These are phyloP conservation scores for Triangularia verruculosa DNA, from an alignment of 2,329 filamentous ascomycete genomes.

Conservation along the genomic window DNA sequence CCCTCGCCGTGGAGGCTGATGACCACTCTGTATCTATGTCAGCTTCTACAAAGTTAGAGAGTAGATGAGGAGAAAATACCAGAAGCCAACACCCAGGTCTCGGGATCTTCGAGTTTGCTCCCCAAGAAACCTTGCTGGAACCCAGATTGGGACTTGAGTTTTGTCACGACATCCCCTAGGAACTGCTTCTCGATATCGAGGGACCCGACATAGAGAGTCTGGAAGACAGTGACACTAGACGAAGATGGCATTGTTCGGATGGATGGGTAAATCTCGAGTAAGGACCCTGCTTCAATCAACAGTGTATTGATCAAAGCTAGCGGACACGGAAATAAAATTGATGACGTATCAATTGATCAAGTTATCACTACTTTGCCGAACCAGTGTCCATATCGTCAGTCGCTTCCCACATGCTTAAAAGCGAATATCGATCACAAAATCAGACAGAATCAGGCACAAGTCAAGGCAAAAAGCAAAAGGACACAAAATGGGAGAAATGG, in stretches of 20 bases:
- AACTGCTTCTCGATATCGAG: neutral
- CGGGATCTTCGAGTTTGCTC: slow-evolving; percentile 18
- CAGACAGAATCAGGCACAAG: neutral
- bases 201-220: slow-evolving; percentile 4
- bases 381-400: neutral
- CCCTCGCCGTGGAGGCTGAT: slow-evolving; percentile 7
- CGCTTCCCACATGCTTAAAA: neutral
- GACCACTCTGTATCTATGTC: slow-evolving; percentile 14
- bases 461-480: neutral
- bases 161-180: neutral
- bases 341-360: neutral
- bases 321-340: neutral
- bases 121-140: slow-evolving; percentile 17
- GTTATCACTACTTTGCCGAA: neutral
- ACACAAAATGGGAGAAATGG: slow-evolving; percentile 14
- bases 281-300: neutral
- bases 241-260: slow-evolving; percentile 8
- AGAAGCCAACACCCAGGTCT: slow-evolving; percentile 15
- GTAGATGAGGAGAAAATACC: neutral
- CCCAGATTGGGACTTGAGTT: slow-evolving; percentile 10
- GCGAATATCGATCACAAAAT: neutral
- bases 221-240: slow-evolving; percentile 10
- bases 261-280: neutral
- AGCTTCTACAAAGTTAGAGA: neutral
- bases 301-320: neutral